Conservation (phyloP, 2,329 filamentous ascomycete genomes). For the Cladosporium sp. region DNA sequence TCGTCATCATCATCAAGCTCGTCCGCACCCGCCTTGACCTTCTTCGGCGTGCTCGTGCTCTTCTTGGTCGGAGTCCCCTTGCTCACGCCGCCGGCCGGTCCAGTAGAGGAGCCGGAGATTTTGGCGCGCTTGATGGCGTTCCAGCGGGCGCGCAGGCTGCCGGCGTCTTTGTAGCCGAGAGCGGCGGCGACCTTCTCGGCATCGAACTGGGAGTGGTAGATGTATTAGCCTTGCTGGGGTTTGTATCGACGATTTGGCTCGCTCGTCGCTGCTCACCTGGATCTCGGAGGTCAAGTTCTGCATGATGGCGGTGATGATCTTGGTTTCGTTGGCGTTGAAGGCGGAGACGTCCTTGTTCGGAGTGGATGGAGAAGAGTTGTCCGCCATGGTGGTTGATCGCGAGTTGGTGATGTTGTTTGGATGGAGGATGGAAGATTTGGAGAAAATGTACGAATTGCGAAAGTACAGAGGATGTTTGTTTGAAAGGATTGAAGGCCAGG, state of each 20-base stretch:
- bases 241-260: background rate
- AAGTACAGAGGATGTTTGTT: background rate
- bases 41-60: slow-evolving; percentile 12
- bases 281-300: slow-evolving; percentile 22
- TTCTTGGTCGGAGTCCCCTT: slow-evolving; percentile 18
- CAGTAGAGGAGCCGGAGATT: slow-evolving; percentile 10
- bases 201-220: slow-evolving; percentile 16
- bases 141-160: slow-evolving; percentile 21
- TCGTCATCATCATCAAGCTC: slow-evolving; percentile 8
- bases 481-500: background rate
- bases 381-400: background rate
- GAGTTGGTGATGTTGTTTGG: background rate
- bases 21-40: background rate
- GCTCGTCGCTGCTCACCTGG: slow-evolving; percentile 13
- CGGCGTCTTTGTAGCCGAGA: slow-evolving; percentile 21
- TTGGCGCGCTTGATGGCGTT: slow-evolving; percentile 22
- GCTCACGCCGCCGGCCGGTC: background rate
- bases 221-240: background rate
- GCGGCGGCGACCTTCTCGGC: slow-evolving; percentile 21
- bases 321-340: slow-evolving; percentile 21
- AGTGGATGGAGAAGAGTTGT: background rate
- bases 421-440: background rate
- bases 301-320: slow-evolving; percentile 21
- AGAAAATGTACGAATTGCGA: background rate
- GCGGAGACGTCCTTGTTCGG: background rate